Evolutionary conservation across 2,329 filamentous ascomycete genomes (phyloP).

Genomic region (Cadophora sp.): DNA sequence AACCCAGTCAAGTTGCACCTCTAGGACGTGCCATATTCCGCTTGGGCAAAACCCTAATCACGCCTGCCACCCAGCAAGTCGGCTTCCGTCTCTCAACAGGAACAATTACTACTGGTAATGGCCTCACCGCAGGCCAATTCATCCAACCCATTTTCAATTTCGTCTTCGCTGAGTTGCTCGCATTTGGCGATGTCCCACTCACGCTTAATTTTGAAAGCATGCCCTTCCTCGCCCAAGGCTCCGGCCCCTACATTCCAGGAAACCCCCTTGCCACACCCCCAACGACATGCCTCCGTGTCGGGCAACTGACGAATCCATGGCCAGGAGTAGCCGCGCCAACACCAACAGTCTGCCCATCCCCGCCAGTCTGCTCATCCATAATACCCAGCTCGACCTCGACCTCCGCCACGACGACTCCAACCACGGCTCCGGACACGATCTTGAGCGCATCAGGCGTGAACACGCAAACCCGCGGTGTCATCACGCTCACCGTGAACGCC

Average conservation of each 20-base stretch:
- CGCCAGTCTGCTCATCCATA: no score
- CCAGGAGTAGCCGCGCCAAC: no score
- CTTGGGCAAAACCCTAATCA: constrained; percentile 43
- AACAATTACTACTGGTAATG: constrained; percentile 47
- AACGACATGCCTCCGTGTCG: no score
- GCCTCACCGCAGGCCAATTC: constrained; percentile 50
- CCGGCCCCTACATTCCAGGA: constrained; percentile 42
- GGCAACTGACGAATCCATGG: no score
- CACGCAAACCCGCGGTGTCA: no score
- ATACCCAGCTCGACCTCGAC: no score
- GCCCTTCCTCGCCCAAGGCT: constrained; percentile 44
- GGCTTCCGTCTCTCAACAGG: constrained; percentile 46
- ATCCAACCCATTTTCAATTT: constrained; percentile 50
- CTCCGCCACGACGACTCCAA: no score
- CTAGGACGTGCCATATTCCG: constrained; percentile 49
- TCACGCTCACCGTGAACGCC: no score
- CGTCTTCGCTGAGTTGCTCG: constrained; percentile 51
- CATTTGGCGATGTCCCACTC: constrained; percentile 45
- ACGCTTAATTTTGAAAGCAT: constrained; percentile 48
- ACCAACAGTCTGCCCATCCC: no score
- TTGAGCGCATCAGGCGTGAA: no score
- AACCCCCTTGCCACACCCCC: constrained; percentile 7
- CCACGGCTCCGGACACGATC: no score
- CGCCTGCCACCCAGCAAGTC: constrained; percentile 48
- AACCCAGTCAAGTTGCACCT: constrained; percentile 43